Base-by-base conservation (phyloP, 2,329 filamentous ascomycete genomes). In the Blastomyces parvus region DNA sequence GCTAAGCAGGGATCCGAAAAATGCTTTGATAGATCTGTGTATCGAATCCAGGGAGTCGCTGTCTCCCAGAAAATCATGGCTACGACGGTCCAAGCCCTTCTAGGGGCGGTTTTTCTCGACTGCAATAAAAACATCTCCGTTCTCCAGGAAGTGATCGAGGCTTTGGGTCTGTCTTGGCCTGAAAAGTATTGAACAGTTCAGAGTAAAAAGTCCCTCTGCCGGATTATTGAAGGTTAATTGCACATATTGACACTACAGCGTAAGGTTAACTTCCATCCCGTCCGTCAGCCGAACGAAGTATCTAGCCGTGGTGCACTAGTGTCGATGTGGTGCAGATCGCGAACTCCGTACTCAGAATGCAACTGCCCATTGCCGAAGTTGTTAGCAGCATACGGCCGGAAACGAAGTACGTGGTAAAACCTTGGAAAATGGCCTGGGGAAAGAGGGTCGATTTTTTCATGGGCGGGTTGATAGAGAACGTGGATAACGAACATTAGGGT, bases 41-140 rank as follows among this genome's bases (percentile, higher is more conserved):
- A 62, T 27, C 55, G n/a, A 11, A 64, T 62, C n/a, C 62, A 38
- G 42, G 4, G 56, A n/a, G 13, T 38, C 6, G 2, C 56, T 70
- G 5, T 42, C 38, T 69, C 69, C 1, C 30, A 57, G 0, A 64
- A 61, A 1, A 66, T 70, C 19, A 72, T 74, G 67, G 72, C 73
- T 0, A 69, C 66, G 3, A 70, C 72, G 0, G 63, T 77, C 0
- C 70, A 74, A 61, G 74, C 74, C 17, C 63, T 76, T n/a, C 48
- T 76, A n/a, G 74, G 73, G 2, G 75, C 73, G 8, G 70, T 72
- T 9, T 72, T 66, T 30, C 40, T 70, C 2, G 74, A 76, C 53
- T 70, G 68, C 36, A 65, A 66, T 1, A 59, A 67, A 44, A 40
- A 67, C 11, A 56, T 63, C 2, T n/a, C 59, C 5, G 62, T 60